Evolutionary conservation across 768 basidiomycete species (phyloP).

Genomic region (Suillus clintonianus): DNA sequence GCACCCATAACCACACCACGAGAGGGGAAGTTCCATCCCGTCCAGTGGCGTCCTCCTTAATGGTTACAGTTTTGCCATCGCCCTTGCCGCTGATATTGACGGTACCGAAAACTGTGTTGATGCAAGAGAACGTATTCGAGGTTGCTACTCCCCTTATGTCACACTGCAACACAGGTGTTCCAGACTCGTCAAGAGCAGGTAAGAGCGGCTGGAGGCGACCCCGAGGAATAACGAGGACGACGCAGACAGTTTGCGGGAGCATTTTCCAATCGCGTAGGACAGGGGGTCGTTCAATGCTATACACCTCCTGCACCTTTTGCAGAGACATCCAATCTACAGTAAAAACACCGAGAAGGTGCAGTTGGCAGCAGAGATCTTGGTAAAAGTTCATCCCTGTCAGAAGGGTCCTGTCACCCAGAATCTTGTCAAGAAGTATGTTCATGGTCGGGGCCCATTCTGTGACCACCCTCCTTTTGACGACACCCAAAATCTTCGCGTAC

Average conservation of each 20-base stretch:
- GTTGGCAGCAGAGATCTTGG: slow-evolving; percentile 49
- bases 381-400: slow-evolving; percentile 33
- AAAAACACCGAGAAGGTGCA: slow-evolving; percentile 43
- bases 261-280: slow-evolving; percentile 32
- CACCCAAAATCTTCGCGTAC: slow-evolving; percentile 46
- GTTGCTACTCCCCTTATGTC: slow-evolving; percentile 13
- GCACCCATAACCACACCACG: slow-evolving; percentile 23
- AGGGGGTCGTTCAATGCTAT: not conserved
- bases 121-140: slow-evolving; percentile 19
- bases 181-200: slow-evolving; percentile 18
- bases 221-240: slow-evolving; percentile 36
- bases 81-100: slow-evolving; percentile 19
- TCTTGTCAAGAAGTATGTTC: slow-evolving; percentile 26
- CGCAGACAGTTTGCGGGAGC: slow-evolving; percentile 32
- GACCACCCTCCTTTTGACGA: slow-evolving; percentile 38
- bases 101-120: slow-evolving; percentile 21
- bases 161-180: slow-evolving; percentile 23
- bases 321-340: slow-evolving; percentile 26
- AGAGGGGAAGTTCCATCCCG: slow-evolving; percentile 17
- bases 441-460: slow-evolving; percentile 48
- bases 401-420: slow-evolving; percentile 15
- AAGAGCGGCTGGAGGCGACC: slow-evolving; percentile 23
- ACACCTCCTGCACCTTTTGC: slow-evolving; percentile 14
- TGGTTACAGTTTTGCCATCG: slow-evolving; percentile 11
- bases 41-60: slow-evolving; percentile 17